phyloP scores from a whole-genome alignment of 352 stramenopile species.

The Blastocystis sp. region DNA sequence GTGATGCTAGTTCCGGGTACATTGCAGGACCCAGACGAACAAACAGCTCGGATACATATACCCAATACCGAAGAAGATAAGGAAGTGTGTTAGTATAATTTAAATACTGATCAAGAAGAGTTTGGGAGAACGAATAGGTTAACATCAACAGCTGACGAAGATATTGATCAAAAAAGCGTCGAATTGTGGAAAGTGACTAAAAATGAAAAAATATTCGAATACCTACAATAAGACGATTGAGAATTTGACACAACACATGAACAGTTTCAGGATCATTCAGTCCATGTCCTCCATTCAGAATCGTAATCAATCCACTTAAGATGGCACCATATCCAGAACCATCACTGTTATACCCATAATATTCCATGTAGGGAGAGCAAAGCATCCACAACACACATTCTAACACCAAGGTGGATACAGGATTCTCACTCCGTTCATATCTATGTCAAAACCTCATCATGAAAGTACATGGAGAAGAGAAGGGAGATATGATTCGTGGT shows the following conservation, averaged over 20 bases:
- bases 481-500: background rate
- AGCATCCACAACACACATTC: constrained; percentile 20
- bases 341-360: background rate
- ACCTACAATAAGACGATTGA: constrained; percentile 27
- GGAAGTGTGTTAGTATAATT: background rate
- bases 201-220: background rate
- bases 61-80: constrained; percentile 39
- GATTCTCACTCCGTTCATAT: background rate
- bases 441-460: background rate
- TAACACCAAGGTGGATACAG: background rate
- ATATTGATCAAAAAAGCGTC: background rate
- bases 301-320: background rate
- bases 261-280: constrained; percentile 41
- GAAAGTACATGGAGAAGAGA: constrained; percentile 19
- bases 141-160: background rate
- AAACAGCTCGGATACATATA: background rate
- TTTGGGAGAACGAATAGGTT: background rate
- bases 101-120: background rate
- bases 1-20: background rate
- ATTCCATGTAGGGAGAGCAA: background rate
- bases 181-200: background rate
- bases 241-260: constrained; percentile 38
- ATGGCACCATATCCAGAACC: background rate
- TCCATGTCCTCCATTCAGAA: constrained; percentile 17
- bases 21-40: background rate